These are phyloP conservation scores for Xylaria sp. DNA, from an alignment of 2,329 filamentous ascomycete species.

Conservation along the genomic window DNA sequence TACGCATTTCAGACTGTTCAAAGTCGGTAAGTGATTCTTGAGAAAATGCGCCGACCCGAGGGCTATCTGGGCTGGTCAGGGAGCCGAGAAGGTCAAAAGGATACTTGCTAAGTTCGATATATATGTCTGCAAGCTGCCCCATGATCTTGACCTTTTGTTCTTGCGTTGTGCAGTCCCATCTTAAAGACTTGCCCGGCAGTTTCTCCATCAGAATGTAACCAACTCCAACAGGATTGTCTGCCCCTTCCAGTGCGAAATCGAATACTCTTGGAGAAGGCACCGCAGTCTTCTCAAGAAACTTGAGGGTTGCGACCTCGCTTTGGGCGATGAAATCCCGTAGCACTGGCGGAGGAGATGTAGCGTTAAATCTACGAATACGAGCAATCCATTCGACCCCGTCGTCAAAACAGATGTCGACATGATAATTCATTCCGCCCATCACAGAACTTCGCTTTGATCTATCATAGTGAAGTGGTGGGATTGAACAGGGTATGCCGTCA, in stretches of 20 bases:
- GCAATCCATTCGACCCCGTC: constrained; percentile 57
- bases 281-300: constrained; percentile 51
- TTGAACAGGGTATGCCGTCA: constrained; percentile 50
- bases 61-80: constrained; percentile 44
- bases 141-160: constrained; percentile 52
- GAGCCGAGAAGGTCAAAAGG: constrained; percentile 53
- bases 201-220: constrained; percentile 57
- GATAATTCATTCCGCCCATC: constrained; percentile 59
- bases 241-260: constrained; percentile 49
- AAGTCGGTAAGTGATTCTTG: constrained; percentile 53
- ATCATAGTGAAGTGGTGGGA: constrained; percentile 52
- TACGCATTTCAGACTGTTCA: constrained; percentile 42
- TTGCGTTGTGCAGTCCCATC: constrained; percentile 49
- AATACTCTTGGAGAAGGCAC: constrained; percentile 53
- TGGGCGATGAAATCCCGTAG: constrained; percentile 51
- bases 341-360: constrained; percentile 51
- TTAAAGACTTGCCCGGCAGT: constrained; percentile 52
- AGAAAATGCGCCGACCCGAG: constrained; percentile 52
- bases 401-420: constrained; percentile 55
- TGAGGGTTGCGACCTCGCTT: constrained; percentile 56
- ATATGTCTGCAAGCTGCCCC: constrained; percentile 52
- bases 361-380: constrained; percentile 54
- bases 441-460: constrained; percentile 49
- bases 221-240: constrained; percentile 51
- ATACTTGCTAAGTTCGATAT: constrained; percentile 52